Evolutionary conservation across 202 grass and related monocot species (phyloP), one percentile per base, ranked within the genome.

Genomic region (Cymbopogon flexuosus): DNA sequence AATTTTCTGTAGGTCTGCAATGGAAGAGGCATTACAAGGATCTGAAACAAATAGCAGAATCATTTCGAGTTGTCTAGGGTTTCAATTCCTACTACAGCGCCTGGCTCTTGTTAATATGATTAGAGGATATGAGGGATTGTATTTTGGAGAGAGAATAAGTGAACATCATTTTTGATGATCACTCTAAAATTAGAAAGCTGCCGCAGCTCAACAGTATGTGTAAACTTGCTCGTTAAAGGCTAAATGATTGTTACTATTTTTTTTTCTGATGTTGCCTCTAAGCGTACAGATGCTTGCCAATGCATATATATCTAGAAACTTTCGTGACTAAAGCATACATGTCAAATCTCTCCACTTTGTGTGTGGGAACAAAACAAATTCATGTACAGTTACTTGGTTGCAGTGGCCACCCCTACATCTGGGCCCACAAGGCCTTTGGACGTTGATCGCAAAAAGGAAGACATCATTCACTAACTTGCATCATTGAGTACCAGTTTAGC

Each of bases 11-110:
- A 97, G 95, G 95, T 46, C 80, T 98, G 41, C 96, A 95, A 78
- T 98, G 96, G 92, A 98, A 98, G 90, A 98, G 90, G 43, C 69
- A 98, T 57, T 98, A 90, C 70, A 93, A 93, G 68, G 90, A 93
- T 84, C 78, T 98, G 52, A 93, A 95, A 73, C 73, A 91, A 75
- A 98, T 98, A 51, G 90, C 96, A 45, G 81, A 89, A 64, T 95
- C 96, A 16, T 98, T 98, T 79, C 96, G 87, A 1, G 88, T 95
- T 10, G 77, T 93, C 35, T 95, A 93, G 81, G 73, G 41, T 63
- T 23, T 23, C 19, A 23, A 23, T 11, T 76, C 13, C 6, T 10
- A 46, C 3, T 1, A 5, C 3, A 5, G 22, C 14, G 2, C 51
- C 27, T 85, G 41, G 8, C 3, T 76, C 21, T 18, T 70, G 31